These are phyloP conservation scores for Beauveria caledonica DNA, from an alignment of 2,329 filamentous ascomycete genomes.

Conservation along the genomic window DNA sequence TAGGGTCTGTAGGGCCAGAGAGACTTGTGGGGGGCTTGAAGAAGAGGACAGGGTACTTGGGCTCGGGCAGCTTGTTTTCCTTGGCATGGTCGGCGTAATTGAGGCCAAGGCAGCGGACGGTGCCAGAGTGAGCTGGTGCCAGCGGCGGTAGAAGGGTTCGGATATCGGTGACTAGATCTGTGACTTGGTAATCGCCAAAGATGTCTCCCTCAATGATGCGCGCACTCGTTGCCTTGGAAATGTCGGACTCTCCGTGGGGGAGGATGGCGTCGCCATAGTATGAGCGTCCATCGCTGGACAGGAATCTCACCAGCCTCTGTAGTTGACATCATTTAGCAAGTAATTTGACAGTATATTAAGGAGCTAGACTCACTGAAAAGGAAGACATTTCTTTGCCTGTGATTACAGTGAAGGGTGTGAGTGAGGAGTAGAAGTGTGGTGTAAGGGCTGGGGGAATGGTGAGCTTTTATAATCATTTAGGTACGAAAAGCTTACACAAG, in stretches of 20 bases:
- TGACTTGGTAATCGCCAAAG: slow-evolving; percentile 56
- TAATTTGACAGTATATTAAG: background rate
- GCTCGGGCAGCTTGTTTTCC: slow-evolving; percentile 60
- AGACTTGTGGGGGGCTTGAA: slow-evolving; percentile 55
- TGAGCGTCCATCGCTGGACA: slow-evolving; percentile 58
- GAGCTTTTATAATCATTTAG: background rate
- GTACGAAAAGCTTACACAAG: background rate
- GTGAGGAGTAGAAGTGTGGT: background rate
- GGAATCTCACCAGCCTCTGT: slow-evolving; percentile 65
- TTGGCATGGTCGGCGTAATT: slow-evolving; percentile 67
- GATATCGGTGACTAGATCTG: slow-evolving; percentile 50
- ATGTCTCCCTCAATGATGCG: slow-evolving; percentile 57
- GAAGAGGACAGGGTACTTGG: slow-evolving; percentile 65
- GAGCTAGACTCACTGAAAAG: slow-evolving; percentile 10
- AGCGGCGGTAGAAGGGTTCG: slow-evolving; percentile 55
- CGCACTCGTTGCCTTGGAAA: slow-evolving; percentile 52
- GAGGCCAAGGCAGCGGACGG: slow-evolving; percentile 60
- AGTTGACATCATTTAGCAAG: slow-evolving; percentile 7
- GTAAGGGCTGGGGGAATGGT: background rate
- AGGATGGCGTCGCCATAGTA: slow-evolving; percentile 72
- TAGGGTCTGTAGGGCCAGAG: slow-evolving; percentile 54
- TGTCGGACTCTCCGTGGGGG: slow-evolving; percentile 49
- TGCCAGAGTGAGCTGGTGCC: slow-evolving; percentile 52
- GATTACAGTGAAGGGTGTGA: background rate
- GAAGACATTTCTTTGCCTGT: slow-evolving; percentile 5